Evolutionary conservation across 1,284 basidiomycete species (phyloP), one percentile per base, ranked within the genome.

Genomic region (Pseudozyma hubeiensis): DNA sequence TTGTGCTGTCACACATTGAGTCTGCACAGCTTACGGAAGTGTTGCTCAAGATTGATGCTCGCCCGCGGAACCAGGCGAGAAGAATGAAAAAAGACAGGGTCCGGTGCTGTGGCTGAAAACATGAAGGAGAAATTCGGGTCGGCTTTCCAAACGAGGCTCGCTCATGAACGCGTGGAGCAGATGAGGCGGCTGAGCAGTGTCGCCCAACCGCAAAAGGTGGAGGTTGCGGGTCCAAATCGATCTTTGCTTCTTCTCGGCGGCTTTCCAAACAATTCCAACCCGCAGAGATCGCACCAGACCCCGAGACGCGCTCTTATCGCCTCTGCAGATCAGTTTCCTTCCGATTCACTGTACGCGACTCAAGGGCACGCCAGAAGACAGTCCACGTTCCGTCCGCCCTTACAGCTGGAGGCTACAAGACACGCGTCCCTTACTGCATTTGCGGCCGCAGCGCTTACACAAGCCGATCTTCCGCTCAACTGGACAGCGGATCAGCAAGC

Each of bases 81-180:
- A 50, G 49, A 35, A 37, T 8, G 31, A 43, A 53, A 7, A 45
- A 49, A 37, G 19, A 44, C 7, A 44, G 37, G 24, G 35, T 34
- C 41, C 24, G 24, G 24, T 40, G 43, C 34, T 43, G 17, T 24
- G 34, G 39, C 44, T 29, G 7, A n/a, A 9, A 14, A n/a, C 2
- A 24, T 24, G 19, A 55, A 58, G 64, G 64, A 60, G 57, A 66
- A 55, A 48, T 66, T 44, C 64, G 64, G 57, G 30, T 56, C 37
- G 56, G 62, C 35, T 37, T 24, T 29, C 50, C 30, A 48, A 39
- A 30, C 40, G 40, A 41, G 40, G 33, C 17, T 34, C 34, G 34
- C 11, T 24, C 24, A 24, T 4, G 24, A 24, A 24, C 24, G 24
- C 24, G 14, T 9, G 35, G 10, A 14, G 16, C 39, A 30, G 37